phyloP scores from a whole-genome alignment of 225 moss, liverwort and hornwort species.

The Straminergon stramineum region DNA sequence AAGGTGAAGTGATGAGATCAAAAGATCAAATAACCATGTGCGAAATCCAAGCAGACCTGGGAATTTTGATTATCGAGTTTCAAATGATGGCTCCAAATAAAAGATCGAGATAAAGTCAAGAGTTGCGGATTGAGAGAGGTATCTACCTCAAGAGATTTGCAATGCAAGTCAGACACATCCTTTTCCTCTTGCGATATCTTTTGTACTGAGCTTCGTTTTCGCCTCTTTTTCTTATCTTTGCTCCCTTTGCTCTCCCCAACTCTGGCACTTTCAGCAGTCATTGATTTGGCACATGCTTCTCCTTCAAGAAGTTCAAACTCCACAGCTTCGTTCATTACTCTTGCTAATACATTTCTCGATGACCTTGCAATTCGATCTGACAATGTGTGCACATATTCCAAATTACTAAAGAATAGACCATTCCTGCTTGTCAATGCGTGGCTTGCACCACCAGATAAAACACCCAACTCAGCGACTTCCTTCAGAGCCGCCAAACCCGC shows the following conservation, averaged over 20 bases:
- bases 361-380: slow-evolving; percentile 59
- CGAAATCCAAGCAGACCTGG: not conserved
- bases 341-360: slow-evolving; percentile 55
- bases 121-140: not conserved
- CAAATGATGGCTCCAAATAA: not conserved
- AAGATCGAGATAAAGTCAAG: not conserved
- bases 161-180: slow-evolving; percentile 7
- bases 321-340: slow-evolving; percentile 66
- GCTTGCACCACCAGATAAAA: slow-evolving; percentile 31
- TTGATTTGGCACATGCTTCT: slow-evolving; percentile 34
- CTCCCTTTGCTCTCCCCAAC: slow-evolving; percentile 36
- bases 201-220: slow-evolving; percentile 43
- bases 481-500: slow-evolving; percentile 62
- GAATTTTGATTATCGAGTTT: not conserved
- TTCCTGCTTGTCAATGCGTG: not conserved
- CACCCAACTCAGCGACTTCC: slow-evolving; percentile 44
- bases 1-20: not conserved
- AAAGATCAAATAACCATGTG: not conserved
- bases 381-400: slow-evolving; percentile 50
- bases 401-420: slow-evolving; percentile 48
- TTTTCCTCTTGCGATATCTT: slow-evolving; percentile 39
- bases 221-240: slow-evolving; percentile 72
- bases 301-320: slow-evolving; percentile 79
- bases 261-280: slow-evolving; percentile 18
- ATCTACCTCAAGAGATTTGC: slow-evolving; percentile 37